Base-by-base conservation (phyloP, 23 red algal genomes). In the Gracilaria vermiculophylla region DNA sequence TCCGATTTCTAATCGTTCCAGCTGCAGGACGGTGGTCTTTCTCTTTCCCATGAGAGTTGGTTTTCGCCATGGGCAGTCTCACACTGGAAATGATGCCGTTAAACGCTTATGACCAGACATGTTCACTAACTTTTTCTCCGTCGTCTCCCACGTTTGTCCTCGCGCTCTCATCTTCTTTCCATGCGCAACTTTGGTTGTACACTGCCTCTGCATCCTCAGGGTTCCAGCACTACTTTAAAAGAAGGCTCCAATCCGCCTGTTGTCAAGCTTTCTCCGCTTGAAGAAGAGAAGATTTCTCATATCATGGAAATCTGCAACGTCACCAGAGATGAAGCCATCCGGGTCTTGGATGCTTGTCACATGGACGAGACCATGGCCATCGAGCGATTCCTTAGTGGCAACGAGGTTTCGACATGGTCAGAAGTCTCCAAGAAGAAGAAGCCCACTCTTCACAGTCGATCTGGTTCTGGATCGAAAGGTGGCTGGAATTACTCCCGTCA, bases 341-440 rank as follows among this genome's bases (percentile, higher is more conserved):
- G 87, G 57, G 87, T 91, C 64, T 44, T 81, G 34, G 76, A 81
- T 66, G 76, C 74, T 10, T 91, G 87, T 62, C 75, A 70, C 55
- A 91, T 81, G 87, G 87, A 91, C 52, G 76, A 80, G 31, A 73
- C 87, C 37, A 80, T 80, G 75, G 87, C 87, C 60, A 91, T 91
- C 7, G 87, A 91, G 42, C 44, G 87, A 72, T 81, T 91, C 57
- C 62, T 91, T 11, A 81, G 61, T 67, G 87, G 87, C 1, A 80
- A 67, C 50, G 84, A 69, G 21, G 74, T 81, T 36, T 81, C 75
- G 17, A 43, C 75, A 9, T 91, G 87, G 87, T 91, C 87, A 17
- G 75, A 80, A 62, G 87, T 91, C 2, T 80, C 75, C 48, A 91
- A 91, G 51, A 91, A 91, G 76, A 91, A 91, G 75, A 91, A 91